A percentile compares a stretch with the other conserved stretches of the same genome.
Evolutionary conservation across 1,139 yeast genomes (phyloP).

Genomic region (Blastobotrys petasosporus): DNA sequence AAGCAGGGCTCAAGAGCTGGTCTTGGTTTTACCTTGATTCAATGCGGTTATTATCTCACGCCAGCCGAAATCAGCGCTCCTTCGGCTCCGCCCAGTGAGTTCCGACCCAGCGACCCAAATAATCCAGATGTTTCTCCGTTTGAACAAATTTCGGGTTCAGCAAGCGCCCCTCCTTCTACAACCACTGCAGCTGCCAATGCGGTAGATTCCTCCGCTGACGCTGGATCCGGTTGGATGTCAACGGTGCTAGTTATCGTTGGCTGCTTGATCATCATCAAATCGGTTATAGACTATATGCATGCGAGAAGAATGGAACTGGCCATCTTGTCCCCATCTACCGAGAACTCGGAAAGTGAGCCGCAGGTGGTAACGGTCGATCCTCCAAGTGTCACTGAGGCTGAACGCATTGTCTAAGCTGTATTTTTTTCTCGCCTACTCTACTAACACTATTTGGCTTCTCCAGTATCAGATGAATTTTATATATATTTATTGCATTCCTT

Average conservation of each 20-base stretch:
- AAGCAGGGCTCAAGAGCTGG: constrained; percentile 95
- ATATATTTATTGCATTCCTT: too few species aligned
- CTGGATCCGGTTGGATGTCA: constrained; percentile 35
- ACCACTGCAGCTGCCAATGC: constrained; percentile 7
- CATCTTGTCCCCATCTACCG: constrained; percentile 33
- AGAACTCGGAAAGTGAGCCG: constrained; percentile 5
- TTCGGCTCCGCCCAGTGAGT: constrained; percentile 39
- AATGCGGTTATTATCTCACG: constrained; percentile 66
- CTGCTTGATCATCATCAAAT: constrained; percentile 54
- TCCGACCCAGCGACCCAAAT: constrained; percentile 36
- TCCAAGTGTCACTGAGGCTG: background rate
- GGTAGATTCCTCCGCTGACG: constrained; percentile 8
- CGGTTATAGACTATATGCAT: constrained; percentile 62
- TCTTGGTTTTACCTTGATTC: constrained; percentile 74
- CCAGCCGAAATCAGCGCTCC: constrained; percentile 42
- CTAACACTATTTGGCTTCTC: background rate
- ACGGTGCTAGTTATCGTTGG: constrained; percentile 65
- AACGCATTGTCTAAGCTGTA: background rate
- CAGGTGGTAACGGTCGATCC: background rate
- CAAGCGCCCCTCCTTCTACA: constrained; percentile 12
- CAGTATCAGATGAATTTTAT: too few species aligned
- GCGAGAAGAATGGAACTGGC: constrained; percentile 72
- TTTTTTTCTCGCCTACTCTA: background rate
- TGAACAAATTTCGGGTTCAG: constrained; percentile 30
- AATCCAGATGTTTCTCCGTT: constrained; percentile 31